These are phyloP conservation scores for Globisporangium cylindrosporum DNA, from an alignment of 352 stramenopile species.

Conservation along the genomic window DNA sequence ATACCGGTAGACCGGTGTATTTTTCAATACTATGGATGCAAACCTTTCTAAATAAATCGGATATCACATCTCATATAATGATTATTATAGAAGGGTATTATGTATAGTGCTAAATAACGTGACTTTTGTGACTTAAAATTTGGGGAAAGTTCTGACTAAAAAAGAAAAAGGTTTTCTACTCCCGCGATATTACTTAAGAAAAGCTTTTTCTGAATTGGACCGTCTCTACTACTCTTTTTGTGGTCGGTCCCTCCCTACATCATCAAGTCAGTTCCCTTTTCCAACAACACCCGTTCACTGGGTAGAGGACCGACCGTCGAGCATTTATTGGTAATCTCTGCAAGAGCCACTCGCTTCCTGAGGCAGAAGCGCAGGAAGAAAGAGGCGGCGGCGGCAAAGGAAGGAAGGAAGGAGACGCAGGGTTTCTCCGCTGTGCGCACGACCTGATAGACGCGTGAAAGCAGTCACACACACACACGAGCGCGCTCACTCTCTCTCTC, in stretches of 20 bases:
- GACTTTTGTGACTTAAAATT: too few species aligned
- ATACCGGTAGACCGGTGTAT: background rate
- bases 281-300: background rate
- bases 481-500: background rate
- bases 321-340: background rate
- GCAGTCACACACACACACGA: background rate
- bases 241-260: background rate
- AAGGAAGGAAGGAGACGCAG: background rate
- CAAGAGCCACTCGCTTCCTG: background rate
- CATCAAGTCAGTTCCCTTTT: background rate
- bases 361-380: background rate
- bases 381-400: background rate
- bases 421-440: background rate
- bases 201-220: background rate
- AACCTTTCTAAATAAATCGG: background rate
- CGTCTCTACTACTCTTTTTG: constrained; percentile 2
- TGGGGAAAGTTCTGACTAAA: too few species aligned
- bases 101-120: too few species aligned
- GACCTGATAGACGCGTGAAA: background rate
- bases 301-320: background rate
- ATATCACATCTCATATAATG: too few species aligned
- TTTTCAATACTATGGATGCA: too few species aligned
- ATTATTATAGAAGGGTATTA: too few species aligned
- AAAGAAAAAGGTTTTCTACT: too few species aligned
- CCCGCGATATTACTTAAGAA: background rate